Evolutionary conservation across 2,329 filamentous ascomycete species (phyloP).

Genomic region (Hypoxylon sp.): DNA sequence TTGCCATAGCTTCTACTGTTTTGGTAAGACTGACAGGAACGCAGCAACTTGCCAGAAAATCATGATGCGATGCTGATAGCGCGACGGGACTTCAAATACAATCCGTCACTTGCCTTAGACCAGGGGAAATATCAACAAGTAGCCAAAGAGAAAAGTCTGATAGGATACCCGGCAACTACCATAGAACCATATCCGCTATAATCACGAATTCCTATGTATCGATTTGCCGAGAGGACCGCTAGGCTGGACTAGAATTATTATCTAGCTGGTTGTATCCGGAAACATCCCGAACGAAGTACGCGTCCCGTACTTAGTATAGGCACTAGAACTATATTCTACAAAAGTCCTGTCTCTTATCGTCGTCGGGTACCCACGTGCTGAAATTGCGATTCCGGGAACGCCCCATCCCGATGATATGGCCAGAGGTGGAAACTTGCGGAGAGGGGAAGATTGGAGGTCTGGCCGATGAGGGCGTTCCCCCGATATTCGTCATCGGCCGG

Average conservation of each 20-base stretch:
- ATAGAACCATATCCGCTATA: conserved; percentile 40
- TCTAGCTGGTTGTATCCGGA: conserved; percentile 12
- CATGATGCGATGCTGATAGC: not conserved
- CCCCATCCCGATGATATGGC: conserved; percentile 19
- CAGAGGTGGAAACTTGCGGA: not conserved
- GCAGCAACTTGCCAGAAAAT: too few species aligned
- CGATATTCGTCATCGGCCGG: conserved; percentile 40
- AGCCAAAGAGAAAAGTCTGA: not conserved
- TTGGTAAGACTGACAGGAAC: too few species aligned
- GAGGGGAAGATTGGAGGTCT: conserved; percentile 23
- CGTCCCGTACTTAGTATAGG: conserved; percentile 2
- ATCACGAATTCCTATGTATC: conserved; percentile 39
- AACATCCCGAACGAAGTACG: conserved; percentile 9
- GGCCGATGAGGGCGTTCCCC: conserved; percentile 30
- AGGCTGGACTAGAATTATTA: conserved; percentile 13
- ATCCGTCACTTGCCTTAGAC: conserved; percentile 6
- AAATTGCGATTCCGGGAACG: conserved; percentile 6
- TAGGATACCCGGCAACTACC: conserved; percentile 4
- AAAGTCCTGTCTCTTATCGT: conserved; percentile 5
- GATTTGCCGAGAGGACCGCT: conserved; percentile 14
- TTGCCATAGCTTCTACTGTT: conserved; percentile 13
- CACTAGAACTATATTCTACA: conserved; percentile 7
- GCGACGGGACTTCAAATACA: not conserved
- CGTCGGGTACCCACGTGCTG: conserved; percentile 5
- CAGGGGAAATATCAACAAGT: not conserved